These are phyloP conservation scores for Cladobotryum protrusum DNA, from an alignment of 2,329 filamentous ascomycete genomes.

Conservation along the genomic window DNA sequence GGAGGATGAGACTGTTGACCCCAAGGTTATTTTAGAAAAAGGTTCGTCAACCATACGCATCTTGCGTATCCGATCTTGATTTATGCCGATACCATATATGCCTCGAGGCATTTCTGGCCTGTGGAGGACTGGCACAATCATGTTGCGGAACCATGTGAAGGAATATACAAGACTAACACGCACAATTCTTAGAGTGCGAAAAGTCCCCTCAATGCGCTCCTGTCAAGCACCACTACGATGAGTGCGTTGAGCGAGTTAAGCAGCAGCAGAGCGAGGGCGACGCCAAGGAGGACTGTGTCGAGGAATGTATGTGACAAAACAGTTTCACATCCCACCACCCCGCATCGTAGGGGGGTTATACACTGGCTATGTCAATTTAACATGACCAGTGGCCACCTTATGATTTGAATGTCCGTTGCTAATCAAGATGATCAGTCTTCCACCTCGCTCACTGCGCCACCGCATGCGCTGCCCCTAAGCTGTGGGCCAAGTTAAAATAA, in stretches of 20 bases:
- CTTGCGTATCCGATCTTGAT: slow-evolving; percentile 4
- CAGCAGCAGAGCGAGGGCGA: slow-evolving; percentile 55
- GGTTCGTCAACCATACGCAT: slow-evolving; percentile 52
- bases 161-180: no score
- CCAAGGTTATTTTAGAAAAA: slow-evolving; percentile 84
- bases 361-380: neutral
- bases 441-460: slow-evolving; percentile 95
- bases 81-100: neutral
- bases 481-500: slow-evolving; percentile 91
- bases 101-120: slow-evolving; percentile 16
- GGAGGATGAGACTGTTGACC: slow-evolving; percentile 79
- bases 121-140: no score
- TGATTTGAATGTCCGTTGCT: neutral
- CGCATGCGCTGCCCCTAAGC: slow-evolving; percentile 90
- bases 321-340: neutral
- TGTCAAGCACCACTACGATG: slow-evolving; percentile 95
- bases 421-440: slow-evolving; percentile 64
- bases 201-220: slow-evolving; percentile 78
- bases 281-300: slow-evolving; percentile 89
- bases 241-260: slow-evolving; percentile 88
- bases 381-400: neutral
- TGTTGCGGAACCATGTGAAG: no score
- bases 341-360: neutral
- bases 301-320: slow-evolving; percentile 78
- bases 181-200: slow-evolving; percentile 59